Evolutionary conservation across 139 green algal genomes (phyloP), one percentile per base, ranked within the genome.

Genomic region (Auxenochlorella pyrenoidosa): DNA sequence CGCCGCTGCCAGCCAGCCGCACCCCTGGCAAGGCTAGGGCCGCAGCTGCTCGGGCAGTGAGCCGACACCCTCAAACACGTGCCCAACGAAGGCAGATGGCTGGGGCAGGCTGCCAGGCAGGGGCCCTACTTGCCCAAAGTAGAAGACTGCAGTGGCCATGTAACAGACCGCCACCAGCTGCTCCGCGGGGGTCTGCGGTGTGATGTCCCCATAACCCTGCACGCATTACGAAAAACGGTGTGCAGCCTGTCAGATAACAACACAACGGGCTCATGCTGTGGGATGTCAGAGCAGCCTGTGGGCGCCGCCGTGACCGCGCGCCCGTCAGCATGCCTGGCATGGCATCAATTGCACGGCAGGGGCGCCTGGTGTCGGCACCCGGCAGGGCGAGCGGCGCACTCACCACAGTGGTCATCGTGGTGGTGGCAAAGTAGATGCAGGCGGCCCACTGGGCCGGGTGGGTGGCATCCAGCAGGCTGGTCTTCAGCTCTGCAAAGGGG

Each of bases 141-240:
- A 84, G 59, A 88, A 83, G 30, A 83, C 43, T 3, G 84, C 32
- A 8, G 68, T 5, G 10, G 41, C 32, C 84, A 88, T 88, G 73
- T 68, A 88, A 5, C 18, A 13, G 21, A 76, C 22, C 0, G 84
- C 73, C 36, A 88, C 84, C 40, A 75, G 32, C 73, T 88, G 84
- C 73, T 88, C 84, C 10, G 75, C 73, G 26, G 43, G 24, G 4
- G 84, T 88, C 38, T 60, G 40, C 18, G 84, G 38, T 0, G 84
- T 88, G 40, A 88, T 84, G 75, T 88, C 84, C 32, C 73, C 84
- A 26, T 88, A 88, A 28, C 82, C 43, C 70, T 87, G 70, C 2
- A 59, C 8, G 47, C 47, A 54, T 18, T 6, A 54, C n/a, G 47
- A 54, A 54, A 54, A 8, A 40, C 5, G 22, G 30, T 54, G 26